phyloP scores from a whole-genome alignment of 1,139 yeast species.

The Geotrichum fermentans region DNA sequence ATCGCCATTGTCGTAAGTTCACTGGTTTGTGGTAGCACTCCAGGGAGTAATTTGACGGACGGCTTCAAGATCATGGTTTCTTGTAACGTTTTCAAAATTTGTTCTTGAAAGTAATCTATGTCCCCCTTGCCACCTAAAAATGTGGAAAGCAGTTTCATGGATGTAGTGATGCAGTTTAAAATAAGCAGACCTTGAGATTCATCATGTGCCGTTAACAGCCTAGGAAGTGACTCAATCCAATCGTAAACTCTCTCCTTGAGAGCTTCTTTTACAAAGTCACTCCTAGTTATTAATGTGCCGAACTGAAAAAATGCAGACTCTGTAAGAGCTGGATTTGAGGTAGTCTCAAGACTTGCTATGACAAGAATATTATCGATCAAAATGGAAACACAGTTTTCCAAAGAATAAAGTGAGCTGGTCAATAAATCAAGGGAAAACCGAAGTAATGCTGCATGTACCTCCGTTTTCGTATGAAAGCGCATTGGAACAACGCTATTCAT shows the following conservation, averaged over 20 bases:
- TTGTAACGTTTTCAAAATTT: conserved; percentile 3
- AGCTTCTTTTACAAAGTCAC: background rate
- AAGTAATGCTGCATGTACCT: conserved; percentile 36
- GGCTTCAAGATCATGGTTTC: conserved; percentile 2
- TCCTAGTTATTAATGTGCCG: conserved; percentile 10
- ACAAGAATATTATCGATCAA: conserved; percentile 33
- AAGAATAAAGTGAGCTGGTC: conserved; percentile 34
- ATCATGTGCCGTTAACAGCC: conserved; percentile 31
- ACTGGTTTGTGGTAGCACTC: conserved; percentile 8
- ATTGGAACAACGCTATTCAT: conserved; percentile 27
- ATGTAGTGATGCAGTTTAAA: conserved; percentile 23
- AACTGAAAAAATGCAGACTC: conserved; percentile 10
- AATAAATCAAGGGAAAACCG: conserved; percentile 35
- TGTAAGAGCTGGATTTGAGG: background rate
- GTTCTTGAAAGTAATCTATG: conserved; percentile 8
- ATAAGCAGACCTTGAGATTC: conserved; percentile 26
- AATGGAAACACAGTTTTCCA: conserved; percentile 38
- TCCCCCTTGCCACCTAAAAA: conserved; percentile 2
- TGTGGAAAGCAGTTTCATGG: conserved; percentile 22
- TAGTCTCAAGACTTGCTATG: conserved; percentile 20
- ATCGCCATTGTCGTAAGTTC: conserved; percentile 10
- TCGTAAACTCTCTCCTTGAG: conserved; percentile 29
- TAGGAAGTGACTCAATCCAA: conserved; percentile 35
- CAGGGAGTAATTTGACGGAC: conserved; percentile 8
- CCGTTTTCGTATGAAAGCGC: conserved; percentile 32